Evolutionary conservation across 2,329 filamentous ascomycete genomes (phyloP), one percentile per base, ranked within the genome.

Genomic region (Colletotrichum sp.): DNA sequence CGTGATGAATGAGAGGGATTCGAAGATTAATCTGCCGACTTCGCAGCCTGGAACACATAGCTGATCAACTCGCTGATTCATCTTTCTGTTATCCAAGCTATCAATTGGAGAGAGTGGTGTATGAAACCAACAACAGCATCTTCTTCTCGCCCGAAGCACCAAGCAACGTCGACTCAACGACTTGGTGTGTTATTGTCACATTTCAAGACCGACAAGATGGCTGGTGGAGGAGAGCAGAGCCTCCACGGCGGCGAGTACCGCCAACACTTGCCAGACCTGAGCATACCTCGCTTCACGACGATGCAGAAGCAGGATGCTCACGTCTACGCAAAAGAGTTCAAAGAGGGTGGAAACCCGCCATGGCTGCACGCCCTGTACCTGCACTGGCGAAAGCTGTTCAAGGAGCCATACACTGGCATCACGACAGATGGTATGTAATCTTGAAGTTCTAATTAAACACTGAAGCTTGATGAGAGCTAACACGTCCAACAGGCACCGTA

Each of bases 321-420:
- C 72, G 88, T 90, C 75, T 94, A 95, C 77, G 91, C 91, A 0
- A 84, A 88, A 8, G 88, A 85, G 5, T 93, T 95, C 80, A 90
- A 90, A 75, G 87, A 91, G 39, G 82, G 87, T 25, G 89, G 89
- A 1, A 85, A 86, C 15, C 93, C 93, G 0, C 93, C 93, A 1
- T 95, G 93, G 93, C 84, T 95, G 19, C 88, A 93, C 79, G 90
- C 85, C 0, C 82, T 94, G 27, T 93, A 91, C 73, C 81, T 87
- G 77, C 90, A 92, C 80, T 93, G 92, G 91, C 82, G 86, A 65
- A 85, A 88, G 39, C 81, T 93, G 11, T 84, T 92, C 30, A 85
- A 91, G 71, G 93, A 95, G 83, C 93, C 94, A 0, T 95, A 91
- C 82, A 92, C 90, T 80, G 94, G 94, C 28, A 86, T 96, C 25